phyloP scores from a whole-genome alignment of 495 filamentous ascomycete species.

The Penicillium taxi region DNA sequence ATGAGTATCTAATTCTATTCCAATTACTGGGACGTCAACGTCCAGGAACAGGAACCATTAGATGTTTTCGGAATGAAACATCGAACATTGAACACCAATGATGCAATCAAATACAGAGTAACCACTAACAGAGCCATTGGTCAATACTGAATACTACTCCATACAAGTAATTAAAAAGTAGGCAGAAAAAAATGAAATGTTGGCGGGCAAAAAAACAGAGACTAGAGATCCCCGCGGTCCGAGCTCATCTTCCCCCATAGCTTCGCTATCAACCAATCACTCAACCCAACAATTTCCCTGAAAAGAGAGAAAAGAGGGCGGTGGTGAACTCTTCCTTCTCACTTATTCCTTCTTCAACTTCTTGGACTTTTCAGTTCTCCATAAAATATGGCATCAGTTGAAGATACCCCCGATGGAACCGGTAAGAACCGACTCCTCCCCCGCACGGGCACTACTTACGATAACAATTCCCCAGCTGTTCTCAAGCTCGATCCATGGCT shows the following conservation, averaged over 20 bases:
- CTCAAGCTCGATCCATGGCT: conserved; percentile 85
- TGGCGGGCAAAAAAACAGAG: too few species aligned
- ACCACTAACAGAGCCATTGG: too few species aligned
- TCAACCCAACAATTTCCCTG: not conserved
- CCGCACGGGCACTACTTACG: not conserved
- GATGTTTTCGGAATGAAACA: conserved; percentile 1
- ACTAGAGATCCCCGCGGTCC: conserved; percentile 7
- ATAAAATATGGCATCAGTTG: conserved; percentile 8
- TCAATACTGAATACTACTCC: not conserved
- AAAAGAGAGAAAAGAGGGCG: conserved; percentile 4
- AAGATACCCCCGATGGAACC: conserved; percentile 14
- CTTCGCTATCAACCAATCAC: conserved; percentile 8
- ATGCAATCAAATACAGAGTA: not conserved
- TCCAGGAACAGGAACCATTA: too few species aligned
- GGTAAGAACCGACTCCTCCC: conserved; percentile 5
- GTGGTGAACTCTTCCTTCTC: not conserved
- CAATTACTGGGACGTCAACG: too few species aligned
- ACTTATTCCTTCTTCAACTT: not conserved
- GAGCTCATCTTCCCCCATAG: conserved; percentile 13
- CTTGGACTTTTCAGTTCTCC: conserved; percentile 1
- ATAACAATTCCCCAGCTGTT: conserved; percentile 51
- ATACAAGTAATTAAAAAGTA: conserved; percentile 1
- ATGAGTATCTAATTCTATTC: too few species aligned
- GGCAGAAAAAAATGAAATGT: conserved; percentile 5
- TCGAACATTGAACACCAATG: not conserved